phyloP scores from a whole-genome alignment of 106 monocot genomes.

The Acorus gramineus region DNA sequence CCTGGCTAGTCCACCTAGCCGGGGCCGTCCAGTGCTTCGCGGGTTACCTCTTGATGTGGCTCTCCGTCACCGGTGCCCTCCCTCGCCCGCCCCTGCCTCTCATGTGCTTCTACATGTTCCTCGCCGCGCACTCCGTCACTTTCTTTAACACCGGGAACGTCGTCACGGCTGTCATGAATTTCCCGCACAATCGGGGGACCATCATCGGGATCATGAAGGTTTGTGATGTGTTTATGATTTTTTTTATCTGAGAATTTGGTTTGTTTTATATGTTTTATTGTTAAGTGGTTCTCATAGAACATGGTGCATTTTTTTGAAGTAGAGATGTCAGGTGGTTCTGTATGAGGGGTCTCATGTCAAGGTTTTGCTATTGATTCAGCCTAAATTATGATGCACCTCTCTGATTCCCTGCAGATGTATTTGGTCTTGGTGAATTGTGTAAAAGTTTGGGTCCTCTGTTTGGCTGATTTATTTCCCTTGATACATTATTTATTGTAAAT shows the following conservation, averaged over 20 bases:
- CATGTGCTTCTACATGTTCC: slow-evolving; percentile 72
- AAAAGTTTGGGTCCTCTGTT: too few species aligned
- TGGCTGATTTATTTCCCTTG: too few species aligned
- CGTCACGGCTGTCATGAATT: slow-evolving; percentile 72
- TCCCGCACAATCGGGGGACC: slow-evolving; percentile 62
- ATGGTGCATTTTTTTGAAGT: too few species aligned
- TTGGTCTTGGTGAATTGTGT: too few species aligned
- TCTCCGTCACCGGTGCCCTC: slow-evolving; percentile 45
- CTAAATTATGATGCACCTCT: too few species aligned
- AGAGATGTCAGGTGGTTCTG: too few species aligned
- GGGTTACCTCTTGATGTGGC: slow-evolving; percentile 69
- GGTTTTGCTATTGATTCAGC: too few species aligned
- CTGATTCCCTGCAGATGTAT: too few species aligned
- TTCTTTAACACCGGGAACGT: slow-evolving; percentile 77
- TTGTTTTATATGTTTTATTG: too few species aligned
- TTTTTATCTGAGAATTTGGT: neutral
- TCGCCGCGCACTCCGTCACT: slow-evolving; percentile 77
- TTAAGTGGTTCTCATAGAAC: too few species aligned
- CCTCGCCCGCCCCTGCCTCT: slow-evolving; percentile 24
- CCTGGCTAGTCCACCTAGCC: slow-evolving; percentile 30
- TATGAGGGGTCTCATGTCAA: too few species aligned
- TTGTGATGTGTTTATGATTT: neutral
- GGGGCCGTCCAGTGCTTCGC: slow-evolving; percentile 55
- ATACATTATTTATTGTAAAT: too few species aligned
- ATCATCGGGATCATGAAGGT: slow-evolving; percentile 97